Evolutionary conservation across 2,329 filamentous ascomycete species (phyloP), one percentile per base, ranked within the genome.

Genomic region (Aspergillus glaucus): DNA sequence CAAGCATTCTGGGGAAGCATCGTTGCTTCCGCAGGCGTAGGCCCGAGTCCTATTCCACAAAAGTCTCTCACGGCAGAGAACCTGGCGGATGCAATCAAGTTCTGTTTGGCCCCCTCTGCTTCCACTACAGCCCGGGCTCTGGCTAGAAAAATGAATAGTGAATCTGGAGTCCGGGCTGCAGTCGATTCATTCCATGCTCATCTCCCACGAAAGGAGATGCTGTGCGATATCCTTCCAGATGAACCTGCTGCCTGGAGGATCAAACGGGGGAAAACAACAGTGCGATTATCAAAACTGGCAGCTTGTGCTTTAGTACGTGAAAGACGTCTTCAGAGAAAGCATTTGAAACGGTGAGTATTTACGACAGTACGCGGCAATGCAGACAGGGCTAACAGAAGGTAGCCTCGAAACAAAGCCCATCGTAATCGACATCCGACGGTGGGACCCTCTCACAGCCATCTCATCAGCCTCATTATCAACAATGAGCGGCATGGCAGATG

Each of bases 1-100:
- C 77, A 80, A 55, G 73, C 72, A 1, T 79, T 80, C 57, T 80
- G 77, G 78, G 77, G 76, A 6, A 59, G 70, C 14, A 78, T 79
- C 73, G 68, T 80, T 2, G 72, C 74, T 7, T 61, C 63, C 44
- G 70, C 75, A 1, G 74, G 75, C 4, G 77, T 76, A 21, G 77
- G 77, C 0, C 73, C 77, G 2, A 55, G 62, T 3, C 76, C 76
- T 1, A 73, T 79, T 14, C 72, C 75, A 0, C 66, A 74, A 51
- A 70, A 72, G 43, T 56, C 66, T 12, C 64, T 80, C n/a, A 74
- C 67, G 1, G 61, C 69, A 3, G 60, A 72, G 9, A 73, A 65
- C 10, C 61, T 80, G 1, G 69, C 73, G 0, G 66, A 68, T 1
- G 75, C 73, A 4, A 79, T 80, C 36, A 57, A 53, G 4, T 71